Evolutionary conservation across 2,329 filamentous ascomycete genomes (phyloP).

Genomic region (Diplodia corticola): DNA sequence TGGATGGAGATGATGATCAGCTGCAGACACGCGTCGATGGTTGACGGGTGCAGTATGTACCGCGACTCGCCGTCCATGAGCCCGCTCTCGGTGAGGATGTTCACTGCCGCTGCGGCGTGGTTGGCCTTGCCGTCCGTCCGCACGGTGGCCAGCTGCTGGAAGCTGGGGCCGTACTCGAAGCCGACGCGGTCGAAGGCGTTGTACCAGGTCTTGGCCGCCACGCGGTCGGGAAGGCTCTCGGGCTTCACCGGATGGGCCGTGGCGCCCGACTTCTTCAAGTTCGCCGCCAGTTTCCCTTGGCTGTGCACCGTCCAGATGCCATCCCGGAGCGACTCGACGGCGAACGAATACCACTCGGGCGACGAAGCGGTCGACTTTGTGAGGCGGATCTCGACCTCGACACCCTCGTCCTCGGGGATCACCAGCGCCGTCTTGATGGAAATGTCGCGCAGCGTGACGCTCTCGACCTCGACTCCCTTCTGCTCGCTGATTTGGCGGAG

Average conservation of each 20-base stretch:
- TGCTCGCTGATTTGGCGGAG: too few relatives aligned
- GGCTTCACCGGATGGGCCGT: neutral
- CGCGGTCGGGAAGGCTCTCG: neutral
- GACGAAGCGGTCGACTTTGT: neutral
- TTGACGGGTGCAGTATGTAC: neutral
- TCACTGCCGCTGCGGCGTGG: neutral
- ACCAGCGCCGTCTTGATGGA: neutral
- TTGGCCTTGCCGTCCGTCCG: neutral
- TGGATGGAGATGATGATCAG: neutral
- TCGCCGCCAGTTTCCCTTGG: neutral
- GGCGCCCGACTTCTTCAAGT: neutral
- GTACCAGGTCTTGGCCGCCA: neutral
- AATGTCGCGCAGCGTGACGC: too few relatives aligned
- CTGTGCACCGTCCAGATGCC: neutral
- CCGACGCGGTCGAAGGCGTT: neutral
- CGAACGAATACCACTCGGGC: neutral
- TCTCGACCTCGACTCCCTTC: too few relatives aligned
- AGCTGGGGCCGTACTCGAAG: conserved; percentile 12
- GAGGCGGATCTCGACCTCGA: neutral
- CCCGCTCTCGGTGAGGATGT: neutral
- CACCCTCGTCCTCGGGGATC: neutral
- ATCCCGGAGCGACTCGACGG: neutral
- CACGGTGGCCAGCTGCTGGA: neutral
- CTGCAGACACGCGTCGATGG: neutral
- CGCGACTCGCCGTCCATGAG: neutral